Evolutionary conservation across 768 basidiomycete species (phyloP), one percentile per base, ranked within the genome.

Genomic region (Termitomyces sp.): DNA sequence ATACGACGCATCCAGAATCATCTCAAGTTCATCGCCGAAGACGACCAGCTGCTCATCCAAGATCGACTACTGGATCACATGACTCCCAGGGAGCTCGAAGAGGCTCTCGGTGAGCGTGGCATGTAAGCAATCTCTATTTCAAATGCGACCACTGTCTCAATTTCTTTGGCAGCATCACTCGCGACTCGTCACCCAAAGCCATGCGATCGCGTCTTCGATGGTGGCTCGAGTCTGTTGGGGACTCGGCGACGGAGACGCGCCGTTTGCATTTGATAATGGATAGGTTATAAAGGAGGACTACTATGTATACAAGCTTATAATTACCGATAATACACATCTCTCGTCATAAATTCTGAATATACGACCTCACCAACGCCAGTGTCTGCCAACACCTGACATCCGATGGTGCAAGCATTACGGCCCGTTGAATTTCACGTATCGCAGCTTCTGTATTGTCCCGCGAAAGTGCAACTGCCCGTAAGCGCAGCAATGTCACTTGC

Each of bases 91-190:
- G 87, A 87, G 61, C 72, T 92, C 6, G 73, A 77, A 29, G 81
- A 88, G 55, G 86, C 88, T 4, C 75, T 93, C 15, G 75, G 81
- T 58, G 90, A 92, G 68, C 85, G 92, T 58, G 92, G 88, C 64
- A 77, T 92, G 91, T 92, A 67, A 67, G 88, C 77, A 18, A 16
- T 2, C 36, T 57, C 16, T 49, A 31, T 5, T 54, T 28, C 37
- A 26, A 20, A n/a, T 24, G 39, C 57, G 47, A 42, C 49, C 42
- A 50, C 47, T 22, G 15, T 37, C 36, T 51, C 24, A n/a, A 50
- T 36, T 34, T 20, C 24, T 36, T 10, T 55, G 42, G 34, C 44
- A 79, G 76, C 24, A 65, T 77, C 26, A 75, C 77, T 10, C 72
- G 73, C 10, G 73, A 66, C 6, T 64, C 78, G 8, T 68, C 74